Conservation (phyloP, 768 basidiomycete species). For the Dentipellis fragilis region DNA sequence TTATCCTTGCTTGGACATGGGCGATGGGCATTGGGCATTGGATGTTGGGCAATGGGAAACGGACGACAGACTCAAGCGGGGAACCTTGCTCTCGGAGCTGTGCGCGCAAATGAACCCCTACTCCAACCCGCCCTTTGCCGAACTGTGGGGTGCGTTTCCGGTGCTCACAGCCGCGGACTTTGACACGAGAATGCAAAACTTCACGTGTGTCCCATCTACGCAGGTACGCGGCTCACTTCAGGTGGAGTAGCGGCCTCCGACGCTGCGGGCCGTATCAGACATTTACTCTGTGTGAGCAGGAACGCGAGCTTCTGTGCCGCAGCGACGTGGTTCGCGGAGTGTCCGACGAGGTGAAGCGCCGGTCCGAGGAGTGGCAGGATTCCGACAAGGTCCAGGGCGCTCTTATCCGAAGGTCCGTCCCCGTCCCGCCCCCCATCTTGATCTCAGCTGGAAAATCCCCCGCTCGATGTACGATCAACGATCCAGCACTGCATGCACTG, state of each 20-base stretch:
- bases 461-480: neutral
- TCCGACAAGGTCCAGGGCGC: conserved; percentile 18
- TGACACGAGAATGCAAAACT: conserved; percentile 23
- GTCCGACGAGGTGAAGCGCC: conserved; percentile 23
- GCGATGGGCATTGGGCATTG: conserved; percentile 16
- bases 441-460: no score
- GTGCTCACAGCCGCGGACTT: conserved; percentile 21
- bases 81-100: conserved; percentile 31
- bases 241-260: neutral
- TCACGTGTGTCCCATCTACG: conserved; percentile 23
- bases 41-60: no score
- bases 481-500: neutral
- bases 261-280: no score
- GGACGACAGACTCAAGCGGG: conserved; percentile 17
- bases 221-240: neutral
- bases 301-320: conserved; percentile 20
- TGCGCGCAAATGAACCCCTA: conserved; percentile 42
- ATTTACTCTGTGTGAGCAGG: neutral
- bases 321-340: conserved; percentile 56
- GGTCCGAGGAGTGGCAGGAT: conserved; percentile 32
- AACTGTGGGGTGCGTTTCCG: conserved; percentile 48
- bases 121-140: conserved; percentile 41
- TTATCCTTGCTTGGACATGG: conserved; percentile 16
- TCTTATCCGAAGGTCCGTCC: conserved; percentile 28
- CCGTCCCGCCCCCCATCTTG: neutral